phyloP scores from a whole-genome alignment of 2,329 filamentous ascomycete species.

The Erysiphe pulchra region DNA sequence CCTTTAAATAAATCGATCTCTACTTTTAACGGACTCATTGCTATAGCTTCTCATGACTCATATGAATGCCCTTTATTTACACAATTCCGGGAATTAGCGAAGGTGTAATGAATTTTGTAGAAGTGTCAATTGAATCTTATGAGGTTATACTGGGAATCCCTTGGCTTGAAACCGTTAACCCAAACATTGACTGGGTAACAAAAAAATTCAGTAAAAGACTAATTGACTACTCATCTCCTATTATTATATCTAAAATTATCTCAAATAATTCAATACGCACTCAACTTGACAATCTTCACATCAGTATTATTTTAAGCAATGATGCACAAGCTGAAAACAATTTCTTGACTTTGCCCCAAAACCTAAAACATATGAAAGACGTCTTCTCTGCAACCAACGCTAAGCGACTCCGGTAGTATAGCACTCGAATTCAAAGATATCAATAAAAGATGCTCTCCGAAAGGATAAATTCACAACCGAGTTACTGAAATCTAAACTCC shows the following conservation, averaged over 20 bases:
- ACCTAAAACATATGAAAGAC: not conserved
- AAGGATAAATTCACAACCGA: no score
- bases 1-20: not conserved
- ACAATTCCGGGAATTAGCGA: not conserved
- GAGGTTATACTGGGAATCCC: not conserved
- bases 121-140: not conserved
- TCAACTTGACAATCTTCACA: not conserved
- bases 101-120: not conserved
- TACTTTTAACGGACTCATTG: not conserved
- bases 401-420: not conserved
- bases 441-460: no score
- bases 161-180: not conserved
- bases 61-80: not conserved
- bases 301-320: not conserved
- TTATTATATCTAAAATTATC: no score
- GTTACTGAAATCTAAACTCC: no score
- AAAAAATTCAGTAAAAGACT: not conserved
- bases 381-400: not conserved
- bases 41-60: not conserved
- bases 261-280: no score
- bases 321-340: not conserved
- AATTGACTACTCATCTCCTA: not conserved
- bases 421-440: no score
- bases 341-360: not conserved
- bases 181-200: not conserved